Base-by-base conservation (phyloP, 2,329 filamentous ascomycete genomes). In the Fusarium sp. region DNA sequence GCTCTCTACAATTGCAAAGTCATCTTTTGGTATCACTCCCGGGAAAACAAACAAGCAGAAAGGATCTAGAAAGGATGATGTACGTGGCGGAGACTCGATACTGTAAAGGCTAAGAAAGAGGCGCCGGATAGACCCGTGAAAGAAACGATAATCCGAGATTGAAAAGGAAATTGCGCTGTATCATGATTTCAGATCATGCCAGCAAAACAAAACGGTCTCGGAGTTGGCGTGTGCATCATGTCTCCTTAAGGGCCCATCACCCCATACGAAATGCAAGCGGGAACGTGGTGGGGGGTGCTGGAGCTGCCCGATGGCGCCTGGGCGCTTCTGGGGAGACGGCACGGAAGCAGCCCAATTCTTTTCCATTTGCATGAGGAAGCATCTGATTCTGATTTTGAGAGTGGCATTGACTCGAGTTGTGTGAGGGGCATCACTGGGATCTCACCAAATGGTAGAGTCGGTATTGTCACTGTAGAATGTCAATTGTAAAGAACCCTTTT, bases 111-210 rank as follows among this genome's bases (percentile, higher is more conserved):
- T 27, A 49, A 45, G 32, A 54, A 60, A 48, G 37, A 49, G 30
- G 33, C 41, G 26, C 42, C 44, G 56, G 60, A 32, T 54, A 56
- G 40, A 55, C 42, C 56, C 69, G 57, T 41, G 12, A 33, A 33
- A 17, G 40, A 42, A 35, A 46, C 37, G 27, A 32, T 50, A 49
- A 41, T 42, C 48, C 11, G 20, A 53, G 40, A 54, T 35, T 30
- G 20, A 49, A 40, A 37, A 30, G 54, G 37, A 41, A 40, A 60
- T 73, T 67, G 23, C 14, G 48, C n/a, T 27, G 26, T 53, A 30
- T 41, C 18, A 50, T 74, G 69, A 73, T 70, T 69, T 60, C 55
- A 42, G 53, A 70, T 65, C 64, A 73, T 71, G 57, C 54, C 69
- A 60, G 52, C 55, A 62, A 53, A 64, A 60, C 32, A 52, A 55